These are phyloP conservation scores for Cryptosporidium parvum DNA, from an alignment of 169 alveolate species.

Conservation along the genomic window DNA sequence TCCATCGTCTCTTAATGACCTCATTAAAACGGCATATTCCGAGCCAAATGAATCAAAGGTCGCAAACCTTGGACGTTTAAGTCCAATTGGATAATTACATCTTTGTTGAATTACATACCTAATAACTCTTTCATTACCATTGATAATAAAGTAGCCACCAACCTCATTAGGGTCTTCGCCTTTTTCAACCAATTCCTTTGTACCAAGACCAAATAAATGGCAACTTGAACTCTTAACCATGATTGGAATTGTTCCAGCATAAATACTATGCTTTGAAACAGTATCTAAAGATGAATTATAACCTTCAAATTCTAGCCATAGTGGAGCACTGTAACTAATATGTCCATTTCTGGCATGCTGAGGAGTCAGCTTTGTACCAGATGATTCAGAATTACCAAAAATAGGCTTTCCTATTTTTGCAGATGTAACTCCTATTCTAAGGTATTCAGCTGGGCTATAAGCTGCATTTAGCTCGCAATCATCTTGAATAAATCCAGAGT, in stretches of 20 bases:
- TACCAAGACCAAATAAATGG: conserved; percentile 89
- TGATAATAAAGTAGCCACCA: conserved; percentile 99
- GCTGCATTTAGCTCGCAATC: conserved; percentile 65
- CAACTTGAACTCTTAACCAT: conserved; percentile 96
- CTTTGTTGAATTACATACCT: conserved; percentile 96
- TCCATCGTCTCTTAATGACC: conserved; percentile 81
- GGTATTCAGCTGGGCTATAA: conserved; percentile 60
- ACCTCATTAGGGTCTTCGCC: conserved; percentile 98
- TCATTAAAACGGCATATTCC: conserved; percentile 82
- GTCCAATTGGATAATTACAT: conserved; percentile 93
- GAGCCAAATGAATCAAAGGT: conserved; percentile 80
- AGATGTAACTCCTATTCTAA: conserved; percentile 46
- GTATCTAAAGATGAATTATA: conserved; percentile 85
- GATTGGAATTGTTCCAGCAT: conserved; percentile 96
- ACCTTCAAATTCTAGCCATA: conserved; percentile 87
- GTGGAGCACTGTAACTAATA: conserved; percentile 92
- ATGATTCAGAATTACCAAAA: conserved; percentile 73
- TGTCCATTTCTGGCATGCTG: conserved; percentile 92
- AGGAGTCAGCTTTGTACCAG: conserved; percentile 87
- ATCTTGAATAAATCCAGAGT: conserved; percentile 61
- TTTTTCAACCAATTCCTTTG: conserved; percentile 90
- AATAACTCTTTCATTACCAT: conserved; percentile 96
- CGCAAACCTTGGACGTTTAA: conserved; percentile 78
- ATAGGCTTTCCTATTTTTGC: conserved; percentile 71
- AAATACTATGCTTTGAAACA: conserved; percentile 81